phyloP scores from a whole-genome alignment of 805 yeast genomes.

The Candida sanyiensis region DNA sequence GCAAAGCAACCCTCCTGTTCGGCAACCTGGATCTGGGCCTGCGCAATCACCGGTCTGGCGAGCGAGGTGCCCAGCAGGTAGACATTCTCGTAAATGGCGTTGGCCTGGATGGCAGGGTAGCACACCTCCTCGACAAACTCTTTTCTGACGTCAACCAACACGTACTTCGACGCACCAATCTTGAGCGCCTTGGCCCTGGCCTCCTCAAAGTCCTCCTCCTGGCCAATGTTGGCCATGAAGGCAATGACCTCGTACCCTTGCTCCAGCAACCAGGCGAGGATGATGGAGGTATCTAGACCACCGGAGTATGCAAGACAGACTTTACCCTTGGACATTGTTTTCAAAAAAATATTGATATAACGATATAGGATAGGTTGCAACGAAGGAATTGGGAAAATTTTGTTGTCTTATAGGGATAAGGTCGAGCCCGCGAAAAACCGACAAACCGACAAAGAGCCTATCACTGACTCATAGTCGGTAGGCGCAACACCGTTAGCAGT shows the following conservation, averaged over 20 bases:
- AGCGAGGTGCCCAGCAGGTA: conserved; percentile 94
- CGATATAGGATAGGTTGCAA: too few relatives aligned
- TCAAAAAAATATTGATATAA: too few relatives aligned
- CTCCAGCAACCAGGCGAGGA: conserved; percentile 96
- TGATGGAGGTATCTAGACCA: conserved; percentile 96
- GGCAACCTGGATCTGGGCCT: conserved; percentile 96
- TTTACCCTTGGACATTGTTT: conserved; percentile 88
- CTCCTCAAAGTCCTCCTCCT: conserved; percentile 97
- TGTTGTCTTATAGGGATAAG: too few relatives aligned
- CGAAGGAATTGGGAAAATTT: too few relatives aligned
- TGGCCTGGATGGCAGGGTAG: conserved; percentile 93
- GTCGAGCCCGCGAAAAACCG: too few relatives aligned
- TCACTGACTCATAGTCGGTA: neutral
- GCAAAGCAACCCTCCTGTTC: conserved; percentile 97
- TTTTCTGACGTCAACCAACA: conserved; percentile 89
- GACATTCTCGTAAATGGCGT: conserved; percentile 97
- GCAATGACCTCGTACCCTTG: conserved; percentile 98
- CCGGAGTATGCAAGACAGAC: conserved; percentile 99
- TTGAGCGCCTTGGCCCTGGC: conserved; percentile 94
- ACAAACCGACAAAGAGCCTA: too few relatives aligned
- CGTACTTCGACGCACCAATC: conserved; percentile 95
- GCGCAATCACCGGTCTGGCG: conserved; percentile 98
- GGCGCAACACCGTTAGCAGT: too few relatives aligned
- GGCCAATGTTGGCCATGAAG: conserved; percentile 97
- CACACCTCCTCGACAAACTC: conserved; percentile 91